Base-by-base conservation (phyloP, 2,329 filamentous ascomycete genomes). In the Fusarium sp. region DNA sequence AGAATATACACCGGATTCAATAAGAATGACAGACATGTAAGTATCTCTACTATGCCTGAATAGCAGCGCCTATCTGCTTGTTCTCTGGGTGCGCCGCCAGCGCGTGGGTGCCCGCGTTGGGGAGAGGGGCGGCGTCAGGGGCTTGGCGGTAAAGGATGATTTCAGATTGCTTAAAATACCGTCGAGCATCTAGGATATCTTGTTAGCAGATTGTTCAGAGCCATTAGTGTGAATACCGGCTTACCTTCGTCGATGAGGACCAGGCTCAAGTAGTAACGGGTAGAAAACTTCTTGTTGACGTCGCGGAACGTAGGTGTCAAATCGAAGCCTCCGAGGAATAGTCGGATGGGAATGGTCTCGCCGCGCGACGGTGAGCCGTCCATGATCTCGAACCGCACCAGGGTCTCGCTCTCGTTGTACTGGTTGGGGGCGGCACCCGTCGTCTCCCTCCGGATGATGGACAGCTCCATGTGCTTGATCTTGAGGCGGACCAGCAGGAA, bases 201-300 rank as follows among this genome's bases (percentile, higher is more conserved):
- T 43, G 69, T 78, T 57, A 79, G 80, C 64, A 59, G 22, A 60
- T n/a, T 45, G 27, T 10, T 27, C 37, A 18, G 27, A 27, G 31
- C 37, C n/a, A 20, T 4, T 13, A 7, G 6, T 37, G 20, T 29
- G 2, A 29, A 22, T n/a, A 9, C 14, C 37, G 29, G 82, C 87
- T 76, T 85, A 94, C 94, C 94, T 90, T 98, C 95, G 80, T 98
- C 95, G 77, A 98, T 98, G 77, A 98, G 89, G 24, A 99, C 97
- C 72, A 99, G 86, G 82, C 95, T 98, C 73, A 99, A 90, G 85
- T 99, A 99, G 86, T 99, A 99, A 80, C 97, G 90, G 41, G 96
- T 98, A 29, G 96, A 98, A 84, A 98, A 99, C 86, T 99, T 99
- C 89, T 99, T 99, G 90, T 99, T 99, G 77, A 99, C 97, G 83